Base-by-base conservation (phyloP, 148 eudicot species). In the Diospyros kaki region DNA sequence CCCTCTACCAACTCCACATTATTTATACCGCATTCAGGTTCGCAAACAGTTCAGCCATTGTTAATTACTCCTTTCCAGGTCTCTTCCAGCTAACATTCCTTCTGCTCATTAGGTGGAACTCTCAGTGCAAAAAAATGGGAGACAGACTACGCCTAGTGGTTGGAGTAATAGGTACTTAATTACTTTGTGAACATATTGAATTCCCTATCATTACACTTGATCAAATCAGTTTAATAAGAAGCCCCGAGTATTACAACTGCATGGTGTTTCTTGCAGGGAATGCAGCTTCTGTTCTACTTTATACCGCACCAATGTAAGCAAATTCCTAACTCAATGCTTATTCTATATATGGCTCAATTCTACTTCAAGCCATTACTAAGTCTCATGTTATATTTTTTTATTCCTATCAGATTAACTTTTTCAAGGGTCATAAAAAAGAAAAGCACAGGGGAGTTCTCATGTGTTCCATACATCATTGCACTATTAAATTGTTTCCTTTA, bases 381-480 rank as follows among this genome's bases (percentile, higher is more conserved):
- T 28, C 28, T 28, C 28, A 28, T 0, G 28, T 28, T 28, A 28
- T 28, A 28, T 28, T 0, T 28, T 28, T 28, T 28, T 68, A 6
- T 79, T 43, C 38, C 74, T 83, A 53, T 9, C 84, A 92, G 93
- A 80, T 77, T 87, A 76, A 92, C 95, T 65, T 90, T 92, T 78
- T 51, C 78, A n/a, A 86, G 82, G 62, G 82, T 92, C 51, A 75
- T 86, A 77, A 88, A 55, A 82, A 92, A 87, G 90, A 92, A 79
- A 82, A 88, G 90, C 87, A 86, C 83, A 0, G 90, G 82, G 66
- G 89, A 83, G 65, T 92, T 81, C 68, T 90, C 97, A 39, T 88
- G 90, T 44, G 81, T 92, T 56, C 97, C 97, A 0, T 92, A 92
- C 82, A 79, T 85, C 52, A 28, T 88, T 54, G 89, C 97, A 54